Conservation (phyloP, 2,329 filamentous ascomycete species). For the Fusarium sororula region DNA sequence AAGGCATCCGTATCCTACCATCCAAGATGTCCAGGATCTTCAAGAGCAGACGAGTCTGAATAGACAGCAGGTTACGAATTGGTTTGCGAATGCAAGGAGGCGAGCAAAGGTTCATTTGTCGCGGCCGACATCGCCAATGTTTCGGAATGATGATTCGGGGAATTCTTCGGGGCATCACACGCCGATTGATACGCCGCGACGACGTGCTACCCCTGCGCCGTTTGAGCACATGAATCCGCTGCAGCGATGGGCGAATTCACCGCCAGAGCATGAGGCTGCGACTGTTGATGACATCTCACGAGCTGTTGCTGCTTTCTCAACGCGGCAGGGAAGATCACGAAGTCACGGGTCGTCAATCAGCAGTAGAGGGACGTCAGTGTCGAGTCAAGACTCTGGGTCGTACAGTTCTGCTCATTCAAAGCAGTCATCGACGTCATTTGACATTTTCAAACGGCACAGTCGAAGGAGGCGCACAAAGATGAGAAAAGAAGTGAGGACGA, state of each 20-base stretch:
- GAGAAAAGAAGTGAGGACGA: conserved; percentile 25
- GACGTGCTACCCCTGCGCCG: conserved; percentile 49
- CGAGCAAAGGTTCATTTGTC: conserved; percentile 70
- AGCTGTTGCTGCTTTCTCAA: conserved; percentile 34
- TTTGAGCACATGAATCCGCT: conserved; percentile 41
- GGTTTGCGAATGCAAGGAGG: conserved; percentile 86
- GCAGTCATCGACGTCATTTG: conserved; percentile 16
- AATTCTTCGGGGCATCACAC: conserved; percentile 23
- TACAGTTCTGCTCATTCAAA: conserved; percentile 32
- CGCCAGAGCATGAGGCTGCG: conserved; percentile 47
- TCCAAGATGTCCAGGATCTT: conserved; percentile 80
- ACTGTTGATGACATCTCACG: conserved; percentile 45
- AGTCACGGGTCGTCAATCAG: conserved; percentile 53
- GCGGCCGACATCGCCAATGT: conserved; percentile 40
- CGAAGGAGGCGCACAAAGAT: conserved; percentile 23
- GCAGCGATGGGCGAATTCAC: conserved; percentile 47
- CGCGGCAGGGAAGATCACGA: conserved; percentile 50
- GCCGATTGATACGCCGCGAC: conserved; percentile 66
- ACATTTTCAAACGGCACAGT: conserved; percentile 24
- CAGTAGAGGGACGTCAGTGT: conserved; percentile 30
- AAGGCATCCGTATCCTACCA: conserved; percentile 82
- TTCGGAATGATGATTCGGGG: conserved; percentile 24
- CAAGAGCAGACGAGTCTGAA: conserved; percentile 79
- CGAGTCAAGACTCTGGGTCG: conserved; percentile 17
- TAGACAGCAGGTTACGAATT: conserved; percentile 83